A percentile compares a stretch with the other conserved stretches of the same genome.
Evolutionary conservation across 139 green algal genomes (phyloP).

Genomic region (Chlorella sp.): DNA sequence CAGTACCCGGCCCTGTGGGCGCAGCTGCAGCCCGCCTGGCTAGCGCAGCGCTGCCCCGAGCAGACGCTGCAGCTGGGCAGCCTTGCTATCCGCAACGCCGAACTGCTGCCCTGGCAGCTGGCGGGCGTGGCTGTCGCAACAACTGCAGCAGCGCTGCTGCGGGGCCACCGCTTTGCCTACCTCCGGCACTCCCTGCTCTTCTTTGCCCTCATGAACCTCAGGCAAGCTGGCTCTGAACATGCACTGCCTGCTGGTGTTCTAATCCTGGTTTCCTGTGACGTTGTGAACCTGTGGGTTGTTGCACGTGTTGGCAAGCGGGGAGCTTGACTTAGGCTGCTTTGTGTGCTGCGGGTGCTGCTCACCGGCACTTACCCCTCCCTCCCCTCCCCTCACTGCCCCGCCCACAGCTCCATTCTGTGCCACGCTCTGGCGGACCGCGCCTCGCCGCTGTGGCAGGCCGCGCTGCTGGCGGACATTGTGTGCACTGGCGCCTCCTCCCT

Average conservation of each 20-base stretch:
- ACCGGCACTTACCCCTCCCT: not conserved
- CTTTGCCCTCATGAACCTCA: constrained; percentile 1
- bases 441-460: not conserved
- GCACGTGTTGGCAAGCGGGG: too few species aligned
- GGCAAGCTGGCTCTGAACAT: not conserved
- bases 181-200: constrained; percentile 6
- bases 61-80: not conserved
- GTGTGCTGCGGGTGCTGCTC: not conserved
- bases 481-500: constrained; percentile 15
- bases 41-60: constrained; percentile 5
- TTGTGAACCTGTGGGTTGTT: too few species aligned
- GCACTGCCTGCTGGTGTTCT: not conserved
- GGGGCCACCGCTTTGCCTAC: not conserved
- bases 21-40: constrained; percentile 18
- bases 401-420: constrained; percentile 15
- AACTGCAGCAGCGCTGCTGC: not conserved
- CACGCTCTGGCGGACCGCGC: not conserved
- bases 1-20: not conserved
- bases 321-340: not conserved
- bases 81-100: not conserved
- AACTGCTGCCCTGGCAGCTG: constrained; percentile 21
- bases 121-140: not conserved
- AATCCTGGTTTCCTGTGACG: not conserved
- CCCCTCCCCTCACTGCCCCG: not conserved
- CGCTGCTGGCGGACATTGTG: not conserved